Percentiles rank a stretch among this genome's conserved stretches.
Conservation (phyloP, 208 protist genomes). For the Acanthamoeba castellanii region DNA sequence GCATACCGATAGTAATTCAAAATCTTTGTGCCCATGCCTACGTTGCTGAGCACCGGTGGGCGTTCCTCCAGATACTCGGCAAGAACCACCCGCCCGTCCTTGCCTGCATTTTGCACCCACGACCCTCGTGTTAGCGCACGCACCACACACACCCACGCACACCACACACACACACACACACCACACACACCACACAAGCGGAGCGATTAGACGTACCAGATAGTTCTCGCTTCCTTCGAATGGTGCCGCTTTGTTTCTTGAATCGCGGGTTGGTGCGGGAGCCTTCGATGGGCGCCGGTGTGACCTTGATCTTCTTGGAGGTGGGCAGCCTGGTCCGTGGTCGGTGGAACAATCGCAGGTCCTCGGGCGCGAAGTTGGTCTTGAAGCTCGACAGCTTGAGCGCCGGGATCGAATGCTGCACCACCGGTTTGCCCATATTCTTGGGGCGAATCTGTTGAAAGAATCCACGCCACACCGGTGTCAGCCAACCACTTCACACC, state of each 20-base stretch:
- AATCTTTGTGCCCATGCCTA: constrained; percentile 83
- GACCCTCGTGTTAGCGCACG: no score
- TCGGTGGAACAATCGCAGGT: constrained; percentile 65
- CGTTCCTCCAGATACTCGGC: constrained; percentile 82
- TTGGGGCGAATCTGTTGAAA: constrained; percentile 17
- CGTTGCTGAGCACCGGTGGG: constrained; percentile 74
- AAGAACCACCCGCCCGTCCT: constrained; percentile 82
- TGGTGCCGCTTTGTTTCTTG: constrained; percentile 24
- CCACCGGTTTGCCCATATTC: constrained; percentile 68
- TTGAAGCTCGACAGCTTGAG: constrained; percentile 71
- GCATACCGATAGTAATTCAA: constrained; percentile 78
- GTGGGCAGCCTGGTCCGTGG: constrained; percentile 21
- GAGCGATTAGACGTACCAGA: not conserved
- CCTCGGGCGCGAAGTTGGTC: constrained; percentile 63
- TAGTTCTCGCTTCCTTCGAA: constrained; percentile 54
- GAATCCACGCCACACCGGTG: no score
- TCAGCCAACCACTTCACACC: no score
- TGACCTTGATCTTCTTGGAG: constrained; percentile 69
- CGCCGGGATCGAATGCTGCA: constrained; percentile 69
- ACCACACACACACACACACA: not conserved
- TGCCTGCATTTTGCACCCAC: no score
- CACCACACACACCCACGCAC: no score
- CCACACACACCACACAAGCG: constrained; percentile 43
- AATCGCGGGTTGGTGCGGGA: not conserved
- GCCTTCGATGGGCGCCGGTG: not conserved